phyloP scores from a whole-genome alignment of 768 basidiomycete genomes.

The Gymnopilus dilepis region DNA sequence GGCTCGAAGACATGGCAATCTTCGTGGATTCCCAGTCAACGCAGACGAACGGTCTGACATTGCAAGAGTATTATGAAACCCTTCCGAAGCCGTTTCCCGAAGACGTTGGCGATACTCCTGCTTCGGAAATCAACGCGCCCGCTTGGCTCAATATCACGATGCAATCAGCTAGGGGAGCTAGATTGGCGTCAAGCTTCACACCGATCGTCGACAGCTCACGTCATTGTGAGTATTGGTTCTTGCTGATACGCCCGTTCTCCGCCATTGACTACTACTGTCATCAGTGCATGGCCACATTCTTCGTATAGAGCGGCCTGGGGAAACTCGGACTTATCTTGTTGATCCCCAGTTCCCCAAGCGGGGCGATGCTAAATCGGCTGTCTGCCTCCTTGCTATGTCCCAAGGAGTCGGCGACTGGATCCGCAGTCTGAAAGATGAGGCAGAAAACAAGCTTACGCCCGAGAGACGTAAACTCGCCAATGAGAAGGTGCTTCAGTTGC shows the following conservation, averaged over 20 bases:
- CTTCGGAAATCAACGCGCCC: conserved; percentile 57
- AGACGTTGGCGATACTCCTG: conserved; percentile 48
- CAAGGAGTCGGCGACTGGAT: conserved; percentile 64
- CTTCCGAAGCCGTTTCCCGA: conserved; percentile 71
- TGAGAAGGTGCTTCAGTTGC: conserved; percentile 48
- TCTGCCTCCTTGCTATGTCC: conserved; percentile 67
- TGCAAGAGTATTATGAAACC: conserved; percentile 67
- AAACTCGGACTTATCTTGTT: conserved; percentile 62
- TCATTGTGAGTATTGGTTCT: conserved; percentile 44
- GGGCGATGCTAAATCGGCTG: conserved; percentile 72
- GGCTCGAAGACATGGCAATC: conserved; percentile 16
- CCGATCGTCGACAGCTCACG: conserved; percentile 44
- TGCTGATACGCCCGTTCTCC: not conserved
- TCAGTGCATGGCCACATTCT: conserved; percentile 69
- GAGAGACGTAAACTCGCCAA: conserved; percentile 49
- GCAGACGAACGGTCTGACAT: conserved; percentile 35
- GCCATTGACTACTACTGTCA: not conserved
- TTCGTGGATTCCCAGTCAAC: conserved; percentile 16
- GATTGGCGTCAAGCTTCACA: conserved; percentile 46
- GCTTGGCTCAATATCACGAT: conserved; percentile 57
- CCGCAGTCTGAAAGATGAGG: conserved; percentile 44
- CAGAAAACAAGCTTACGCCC: conserved; percentile 52
- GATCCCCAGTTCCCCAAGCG: conserved; percentile 67
- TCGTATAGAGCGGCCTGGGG: conserved; percentile 56
- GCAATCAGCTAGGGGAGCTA: conserved; percentile 58